Evolutionary conservation across 257 asterid species (phyloP).

Genomic region (Ophiorrhiza pumila): DNA sequence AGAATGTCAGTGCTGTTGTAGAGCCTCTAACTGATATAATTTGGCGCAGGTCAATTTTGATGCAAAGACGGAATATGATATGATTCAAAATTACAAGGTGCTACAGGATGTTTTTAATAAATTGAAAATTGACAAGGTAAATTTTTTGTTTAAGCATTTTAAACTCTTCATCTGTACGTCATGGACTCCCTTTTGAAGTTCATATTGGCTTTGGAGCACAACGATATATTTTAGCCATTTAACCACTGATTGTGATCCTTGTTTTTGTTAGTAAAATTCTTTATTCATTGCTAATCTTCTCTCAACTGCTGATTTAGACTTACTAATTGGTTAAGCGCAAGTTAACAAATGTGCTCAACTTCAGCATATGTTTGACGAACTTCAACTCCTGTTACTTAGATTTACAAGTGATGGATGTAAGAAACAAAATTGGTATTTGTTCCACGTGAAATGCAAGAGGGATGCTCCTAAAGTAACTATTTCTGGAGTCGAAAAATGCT

Average conservation of each 20-base stretch:
- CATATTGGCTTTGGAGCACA: background rate
- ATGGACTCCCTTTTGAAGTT: background rate
- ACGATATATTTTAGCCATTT: background rate
- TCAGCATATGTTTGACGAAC: background rate
- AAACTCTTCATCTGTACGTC: background rate
- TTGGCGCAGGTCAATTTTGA: conserved; percentile 76
- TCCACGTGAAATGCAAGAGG: background rate
- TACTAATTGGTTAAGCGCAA: background rate
- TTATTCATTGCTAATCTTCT: background rate
- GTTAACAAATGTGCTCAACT: background rate
- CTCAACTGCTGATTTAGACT: background rate
- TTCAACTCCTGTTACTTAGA: background rate
- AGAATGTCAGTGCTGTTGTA: background rate
- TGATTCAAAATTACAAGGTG: conserved; percentile 93
- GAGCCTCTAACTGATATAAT: conserved; percentile 23
- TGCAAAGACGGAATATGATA: conserved; percentile 91
- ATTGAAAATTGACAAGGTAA: conserved; percentile 84
- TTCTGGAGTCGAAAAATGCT: background rate
- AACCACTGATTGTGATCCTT: background rate
- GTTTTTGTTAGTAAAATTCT: background rate
- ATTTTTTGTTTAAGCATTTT: background rate
- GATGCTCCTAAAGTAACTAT: background rate
- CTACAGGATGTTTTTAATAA: conserved; percentile 91
- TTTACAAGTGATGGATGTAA: background rate
- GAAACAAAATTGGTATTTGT: background rate